Evolutionary conservation across 495 filamentous ascomycete species (phyloP).

Genomic region (Xylaria curta): DNA sequence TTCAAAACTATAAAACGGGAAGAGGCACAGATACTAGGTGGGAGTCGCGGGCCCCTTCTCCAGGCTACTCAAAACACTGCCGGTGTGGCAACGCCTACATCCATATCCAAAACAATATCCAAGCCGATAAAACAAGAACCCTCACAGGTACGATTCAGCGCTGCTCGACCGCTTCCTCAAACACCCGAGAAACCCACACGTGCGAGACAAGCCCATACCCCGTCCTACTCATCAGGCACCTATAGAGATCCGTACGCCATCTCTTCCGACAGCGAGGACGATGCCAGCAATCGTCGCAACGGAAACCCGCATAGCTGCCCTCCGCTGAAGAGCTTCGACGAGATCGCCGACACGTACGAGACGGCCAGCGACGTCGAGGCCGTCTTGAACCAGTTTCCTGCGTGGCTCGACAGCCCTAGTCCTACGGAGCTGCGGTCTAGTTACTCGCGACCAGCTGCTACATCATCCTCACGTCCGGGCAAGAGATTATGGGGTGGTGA

Average conservation of each 20-base stretch:
- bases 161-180: not conserved
- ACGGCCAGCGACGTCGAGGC: conserved; percentile 18
- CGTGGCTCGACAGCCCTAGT: conserved; percentile 15
- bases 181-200: not conserved
- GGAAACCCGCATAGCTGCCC: not conserved
- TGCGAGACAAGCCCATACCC: not conserved
- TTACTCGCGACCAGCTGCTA: not conserved
- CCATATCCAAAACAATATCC: not conserved
- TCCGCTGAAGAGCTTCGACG: conserved; percentile 2
- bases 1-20: not conserved
- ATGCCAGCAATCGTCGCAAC: not conserved
- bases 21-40: not conserved
- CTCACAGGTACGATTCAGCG: not conserved
- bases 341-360: not conserved
- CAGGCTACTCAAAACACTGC: not conserved
- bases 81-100: not conserved
- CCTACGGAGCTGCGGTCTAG: conserved; percentile 2
- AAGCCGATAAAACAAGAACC: not conserved
- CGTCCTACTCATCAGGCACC: not conserved
- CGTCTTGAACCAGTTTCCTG: conserved; percentile 11
- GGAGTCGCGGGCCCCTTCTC: not conserved
- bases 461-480: not conserved
- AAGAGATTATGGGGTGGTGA: conserved; percentile 5
- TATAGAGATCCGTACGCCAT: conserved; percentile 17
- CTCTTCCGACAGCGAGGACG: conserved; percentile 20